Conservation (phyloP, 2,329 filamentous ascomycete genomes). For the Sporothrix curviconia region DNA sequence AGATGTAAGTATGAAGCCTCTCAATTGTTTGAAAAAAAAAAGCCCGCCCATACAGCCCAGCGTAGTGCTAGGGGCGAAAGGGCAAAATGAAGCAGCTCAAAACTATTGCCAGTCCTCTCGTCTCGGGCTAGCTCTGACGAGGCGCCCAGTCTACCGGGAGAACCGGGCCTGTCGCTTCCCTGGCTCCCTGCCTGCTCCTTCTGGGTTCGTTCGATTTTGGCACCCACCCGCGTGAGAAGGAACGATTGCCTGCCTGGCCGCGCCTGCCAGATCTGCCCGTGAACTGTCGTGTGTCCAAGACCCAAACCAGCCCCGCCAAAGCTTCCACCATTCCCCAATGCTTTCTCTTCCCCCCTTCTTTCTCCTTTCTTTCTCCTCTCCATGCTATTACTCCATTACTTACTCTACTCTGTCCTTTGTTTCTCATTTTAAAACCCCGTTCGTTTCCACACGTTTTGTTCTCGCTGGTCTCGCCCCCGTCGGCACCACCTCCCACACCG, state of each 20-base stretch:
- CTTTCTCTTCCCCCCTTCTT: neutral
- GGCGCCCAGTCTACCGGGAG: neutral
- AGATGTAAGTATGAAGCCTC: too few relatives aligned
- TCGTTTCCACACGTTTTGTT: neutral
- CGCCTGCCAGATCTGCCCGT: neutral
- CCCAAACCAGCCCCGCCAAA: constrained; percentile 8
- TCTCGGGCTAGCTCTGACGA: neutral
- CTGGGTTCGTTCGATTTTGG: neutral
- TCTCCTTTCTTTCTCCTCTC: neutral
- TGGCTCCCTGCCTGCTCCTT: neutral
- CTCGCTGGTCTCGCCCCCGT: too few relatives aligned
- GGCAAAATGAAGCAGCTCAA: too few relatives aligned
- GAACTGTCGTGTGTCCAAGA: constrained; percentile 6
- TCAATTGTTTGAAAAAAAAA: too few relatives aligned
- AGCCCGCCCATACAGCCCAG: too few relatives aligned
- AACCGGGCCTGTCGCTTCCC: constrained; percentile 8
- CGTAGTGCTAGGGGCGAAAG: too few relatives aligned
- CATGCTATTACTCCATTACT: neutral
- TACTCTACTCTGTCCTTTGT: neutral
- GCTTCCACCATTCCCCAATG: neutral
- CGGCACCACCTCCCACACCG: neutral
- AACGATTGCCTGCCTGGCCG: neutral
- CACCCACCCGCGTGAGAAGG: neutral
- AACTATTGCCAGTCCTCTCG: too few relatives aligned
- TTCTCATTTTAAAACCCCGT: neutral